Percentiles rank a stretch among this genome's conserved stretches.
Evolutionary conservation across 345 rosid genomes (phyloP).

Genomic region (Lepidium sativum): DNA sequence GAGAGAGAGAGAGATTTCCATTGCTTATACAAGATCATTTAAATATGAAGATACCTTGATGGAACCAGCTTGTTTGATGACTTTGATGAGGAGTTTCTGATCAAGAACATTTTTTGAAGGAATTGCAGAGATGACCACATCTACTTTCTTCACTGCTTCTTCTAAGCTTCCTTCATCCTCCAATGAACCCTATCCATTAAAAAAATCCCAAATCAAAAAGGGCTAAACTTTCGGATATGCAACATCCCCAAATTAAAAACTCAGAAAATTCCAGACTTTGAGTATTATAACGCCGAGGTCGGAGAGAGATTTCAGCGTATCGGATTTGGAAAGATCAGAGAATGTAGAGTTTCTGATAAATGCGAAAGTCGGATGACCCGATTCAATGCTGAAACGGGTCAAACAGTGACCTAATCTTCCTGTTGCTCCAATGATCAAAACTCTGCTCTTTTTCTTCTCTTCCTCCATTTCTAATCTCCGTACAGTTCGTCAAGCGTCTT

Average conservation of each 20-base stretch:
- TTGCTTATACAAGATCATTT: neutral
- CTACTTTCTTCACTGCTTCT: slow-evolving; percentile 66
- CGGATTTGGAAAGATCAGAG: slow-evolving; percentile 38
- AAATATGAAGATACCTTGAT: slow-evolving; percentile 37
- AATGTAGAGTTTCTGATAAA: slow-evolving; percentile 46
- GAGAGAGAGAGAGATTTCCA: no score
- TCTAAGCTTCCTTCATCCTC: slow-evolving; percentile 52
- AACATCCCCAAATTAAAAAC: neutral
- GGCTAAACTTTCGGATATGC: neutral
- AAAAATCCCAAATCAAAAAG: neutral
- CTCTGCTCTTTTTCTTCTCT: slow-evolving; percentile 43
- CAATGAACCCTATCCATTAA: slow-evolving; percentile 49
- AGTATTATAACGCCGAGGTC: slow-evolving; percentile 44
- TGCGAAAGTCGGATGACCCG: slow-evolving; percentile 49
- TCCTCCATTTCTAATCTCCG: neutral
- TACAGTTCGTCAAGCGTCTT: no score
- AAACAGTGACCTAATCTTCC: slow-evolving; percentile 56
- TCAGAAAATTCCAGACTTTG: slow-evolving; percentile 35
- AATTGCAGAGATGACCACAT: slow-evolving; percentile 66
- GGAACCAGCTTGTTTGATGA: slow-evolving; percentile 46
- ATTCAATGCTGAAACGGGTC: slow-evolving; percentile 43
- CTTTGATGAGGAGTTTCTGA: slow-evolving; percentile 55
- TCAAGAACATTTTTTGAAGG: slow-evolving; percentile 60
- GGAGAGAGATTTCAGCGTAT: slow-evolving; percentile 41
- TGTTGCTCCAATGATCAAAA: slow-evolving; percentile 64